Conservation (phyloP, 768 basidiomycete species). For the Mycena alexandri region DNA sequence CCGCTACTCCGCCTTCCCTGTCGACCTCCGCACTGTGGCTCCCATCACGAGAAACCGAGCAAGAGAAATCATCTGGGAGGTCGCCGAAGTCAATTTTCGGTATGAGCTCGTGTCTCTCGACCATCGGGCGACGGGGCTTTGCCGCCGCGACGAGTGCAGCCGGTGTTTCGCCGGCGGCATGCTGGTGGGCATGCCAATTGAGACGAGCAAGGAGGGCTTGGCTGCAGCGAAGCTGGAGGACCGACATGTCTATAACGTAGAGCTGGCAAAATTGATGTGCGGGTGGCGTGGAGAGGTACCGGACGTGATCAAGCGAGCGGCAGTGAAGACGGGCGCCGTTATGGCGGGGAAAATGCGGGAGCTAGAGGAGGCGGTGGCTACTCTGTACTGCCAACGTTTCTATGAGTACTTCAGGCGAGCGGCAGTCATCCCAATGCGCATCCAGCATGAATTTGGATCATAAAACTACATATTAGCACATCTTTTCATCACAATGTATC, state of each 20-base stretch:
- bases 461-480: no score
- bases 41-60: background rate
- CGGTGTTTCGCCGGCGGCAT: no score
- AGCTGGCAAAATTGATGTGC: background rate
- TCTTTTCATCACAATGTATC: no score
- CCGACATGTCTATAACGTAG: no score
- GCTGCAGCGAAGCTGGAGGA: background rate
- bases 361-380: background rate
- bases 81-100: constrained; percentile 13
- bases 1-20: background rate
- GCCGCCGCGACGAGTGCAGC: background rate
- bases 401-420: background rate
- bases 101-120: background rate
- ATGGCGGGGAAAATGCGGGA: background rate
- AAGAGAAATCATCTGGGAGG: constrained; percentile 3
- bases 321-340: background rate
- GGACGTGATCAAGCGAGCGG: background rate
- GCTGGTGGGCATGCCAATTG: no score
- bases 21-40: background rate
- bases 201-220: no score
- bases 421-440: constrained; percentile 2
- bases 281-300: background rate
- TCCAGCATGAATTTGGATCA: background rate
- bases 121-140: background rate
- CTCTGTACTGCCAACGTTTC: background rate